These are phyloP conservation scores for Echites panduratus DNA, from an alignment of 257 asterid species.

Conservation along the genomic window DNA sequence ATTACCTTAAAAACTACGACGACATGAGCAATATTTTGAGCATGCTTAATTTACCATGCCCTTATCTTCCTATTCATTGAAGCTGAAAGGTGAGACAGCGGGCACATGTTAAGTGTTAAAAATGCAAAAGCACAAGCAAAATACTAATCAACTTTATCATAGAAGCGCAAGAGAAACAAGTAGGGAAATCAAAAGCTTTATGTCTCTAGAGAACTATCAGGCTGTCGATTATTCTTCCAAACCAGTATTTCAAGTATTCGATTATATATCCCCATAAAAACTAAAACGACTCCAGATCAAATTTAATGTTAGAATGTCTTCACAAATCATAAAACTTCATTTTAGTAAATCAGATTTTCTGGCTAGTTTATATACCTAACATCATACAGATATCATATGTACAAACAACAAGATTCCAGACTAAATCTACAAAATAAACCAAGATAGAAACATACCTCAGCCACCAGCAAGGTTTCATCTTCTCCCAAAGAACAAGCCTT, in stretches of 20 bases:
- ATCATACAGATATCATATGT: no score
- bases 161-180: neutral
- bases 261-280: neutral
- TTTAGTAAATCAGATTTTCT: neutral
- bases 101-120: neutral
- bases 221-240: constrained; percentile 4
- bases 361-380: neutral
- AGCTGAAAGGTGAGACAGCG: neutral
- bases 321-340: neutral
- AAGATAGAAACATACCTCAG: constrained; percentile 44
- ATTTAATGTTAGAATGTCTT: neutral
- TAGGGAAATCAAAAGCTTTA: no score
- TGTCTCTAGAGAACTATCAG: neutral
- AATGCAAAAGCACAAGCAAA: neutral
- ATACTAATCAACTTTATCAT: neutral
- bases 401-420: constrained; percentile 7
- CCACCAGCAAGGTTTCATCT: constrained; percentile 48
- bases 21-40: neutral
- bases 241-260: neutral
- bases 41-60: neutral
- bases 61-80: neutral
- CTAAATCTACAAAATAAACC: constrained; percentile 2
- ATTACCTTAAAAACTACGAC: neutral
- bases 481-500: constrained; percentile 46
- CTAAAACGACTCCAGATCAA: neutral